Evolutionary conservation across 2,329 filamentous ascomycete genomes (phyloP).

Genomic region (Cladosporium colombiae): DNA sequence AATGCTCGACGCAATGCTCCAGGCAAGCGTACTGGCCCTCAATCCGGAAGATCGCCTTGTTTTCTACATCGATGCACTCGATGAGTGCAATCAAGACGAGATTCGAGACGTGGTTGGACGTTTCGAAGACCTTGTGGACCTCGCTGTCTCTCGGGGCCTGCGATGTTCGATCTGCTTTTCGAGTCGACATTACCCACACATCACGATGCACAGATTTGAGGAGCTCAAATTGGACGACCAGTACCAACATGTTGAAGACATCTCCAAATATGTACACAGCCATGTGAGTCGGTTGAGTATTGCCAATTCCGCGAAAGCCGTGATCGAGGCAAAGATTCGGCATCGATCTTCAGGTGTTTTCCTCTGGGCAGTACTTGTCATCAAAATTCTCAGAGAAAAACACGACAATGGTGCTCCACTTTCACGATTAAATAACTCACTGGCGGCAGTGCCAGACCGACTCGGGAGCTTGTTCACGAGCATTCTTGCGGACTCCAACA

Average conservation of each 20-base stretch:
- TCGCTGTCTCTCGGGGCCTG: not conserved
- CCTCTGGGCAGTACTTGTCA: not conserved
- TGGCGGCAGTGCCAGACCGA: not conserved
- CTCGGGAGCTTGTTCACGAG: not conserved
- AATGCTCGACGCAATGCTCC: not conserved
- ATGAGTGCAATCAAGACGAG: not conserved
- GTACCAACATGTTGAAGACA: not conserved
- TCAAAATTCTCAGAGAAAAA: not conserved
- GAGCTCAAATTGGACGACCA: not conserved
- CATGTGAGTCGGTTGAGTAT: not conserved
- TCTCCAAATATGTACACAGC: not conserved
- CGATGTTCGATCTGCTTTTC: not conserved
- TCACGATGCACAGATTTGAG: not conserved
- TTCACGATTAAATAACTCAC: not conserved
- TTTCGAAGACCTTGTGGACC: not conserved
- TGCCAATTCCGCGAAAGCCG: not conserved
- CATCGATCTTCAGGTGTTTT: not conserved
- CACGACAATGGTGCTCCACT: not conserved
- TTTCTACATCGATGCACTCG: conserved; percentile 15
- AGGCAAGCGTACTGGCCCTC: not conserved
- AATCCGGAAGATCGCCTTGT: not conserved
- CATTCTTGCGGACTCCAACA: not conserved
- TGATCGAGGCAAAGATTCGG: not conserved
- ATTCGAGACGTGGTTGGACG: not conserved
- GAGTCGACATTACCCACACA: conserved; percentile 12